Base-by-base conservation (phyloP, 2,329 filamentous ascomycete species). In the Clonostachys byssicola region DNA sequence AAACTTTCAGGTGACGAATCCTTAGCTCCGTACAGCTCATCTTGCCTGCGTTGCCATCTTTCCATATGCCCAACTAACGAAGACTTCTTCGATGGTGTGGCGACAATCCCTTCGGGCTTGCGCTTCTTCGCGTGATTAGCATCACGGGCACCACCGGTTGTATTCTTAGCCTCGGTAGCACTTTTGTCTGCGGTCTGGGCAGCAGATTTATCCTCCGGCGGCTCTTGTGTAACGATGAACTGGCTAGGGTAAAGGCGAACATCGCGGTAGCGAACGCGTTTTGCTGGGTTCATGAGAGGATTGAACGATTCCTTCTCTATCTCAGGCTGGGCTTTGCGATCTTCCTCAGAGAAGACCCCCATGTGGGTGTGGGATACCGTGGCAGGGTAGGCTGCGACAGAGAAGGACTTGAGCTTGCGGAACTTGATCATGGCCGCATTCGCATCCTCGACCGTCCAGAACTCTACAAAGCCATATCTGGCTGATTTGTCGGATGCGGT, bases 391-490 rank as follows among this genome's bases (percentile, higher is more conserved):
- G 85, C 89, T 1, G 84, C 85, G 51, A 94, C 89, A 3, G 85
- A 90, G 57, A 92, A 92, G 44, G 83, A 86, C 12, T 88, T 81
- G 30, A 85, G 81, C 34, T 83, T 85, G 38, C 81, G 81, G 55
- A 86, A 86, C 54, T 89, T 89, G 18, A 78, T 74, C 59, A 92
- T 69, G 5, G 89, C 89, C 18, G 83, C 85, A 61, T 84, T 78
- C 3, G 89, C 88, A 62, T 94, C 88, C 61, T 87, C 82, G 16
- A 89, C 72, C 1, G 81, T 86, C 56, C 81, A 85, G 60, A 92
- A 95, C 63, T 95, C 89, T 1, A 85, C 89, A 64, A 95, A 95
- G 0, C 89, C 89, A 56, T 89, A 95, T 54, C 85, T 81, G 75
- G 88, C 88, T 45, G 85, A 89, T 50, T 88, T 84, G 47, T 89